Base-by-base conservation (phyloP, 148 eudicot species). In the Fallopia convolvulus region DNA sequence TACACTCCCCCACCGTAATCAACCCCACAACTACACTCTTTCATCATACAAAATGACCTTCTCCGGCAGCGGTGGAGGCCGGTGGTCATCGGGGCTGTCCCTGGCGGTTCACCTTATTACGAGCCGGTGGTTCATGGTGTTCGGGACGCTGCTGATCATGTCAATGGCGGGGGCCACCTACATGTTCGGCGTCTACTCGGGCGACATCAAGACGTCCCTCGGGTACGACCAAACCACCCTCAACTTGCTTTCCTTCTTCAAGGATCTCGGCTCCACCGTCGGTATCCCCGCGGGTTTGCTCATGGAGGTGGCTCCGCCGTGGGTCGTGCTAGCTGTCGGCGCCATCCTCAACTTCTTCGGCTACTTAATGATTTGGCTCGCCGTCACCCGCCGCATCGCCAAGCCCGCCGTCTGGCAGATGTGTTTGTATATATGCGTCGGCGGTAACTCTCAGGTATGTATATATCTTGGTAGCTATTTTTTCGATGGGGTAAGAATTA, bases 101-200 rank as follows among this genome's bases (percentile, higher is more conserved):
- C 72, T 66, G 3, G 46, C 18, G 10, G 44, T 36, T 2, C 75
- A 73, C 55, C 53, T 85, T 13, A 8, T 85, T 10, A 81, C 6
- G 39, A 85, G 88, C 13, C 44, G 85, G 55, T 85, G 88, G 88
- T 85, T 85, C 88, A 79, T 85, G 84, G 88, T 85, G 63, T 83
- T 85, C 74, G 84, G 79, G 1, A 81, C 86, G 17, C 55, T 85
- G 6, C 32, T 85, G 52, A 83, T 85, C 40, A 83, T 85, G 88
- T 74, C 88, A 1, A 58, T 58, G 4, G 80, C 88, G 0, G 88
- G 87, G 39, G 85, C 88, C 21, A 83, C 85, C 13, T 85, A 83
- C 81, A 85, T 85, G 84, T 85, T 85, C 55, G 88, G 86, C 0
- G 74, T 66, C 36, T 85, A 85, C 76, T 85, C 88, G 0, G 48